phyloP scores from a whole-genome alignment of 768 basidiomycete species.

The Lepiota brunneoincarnata region DNA sequence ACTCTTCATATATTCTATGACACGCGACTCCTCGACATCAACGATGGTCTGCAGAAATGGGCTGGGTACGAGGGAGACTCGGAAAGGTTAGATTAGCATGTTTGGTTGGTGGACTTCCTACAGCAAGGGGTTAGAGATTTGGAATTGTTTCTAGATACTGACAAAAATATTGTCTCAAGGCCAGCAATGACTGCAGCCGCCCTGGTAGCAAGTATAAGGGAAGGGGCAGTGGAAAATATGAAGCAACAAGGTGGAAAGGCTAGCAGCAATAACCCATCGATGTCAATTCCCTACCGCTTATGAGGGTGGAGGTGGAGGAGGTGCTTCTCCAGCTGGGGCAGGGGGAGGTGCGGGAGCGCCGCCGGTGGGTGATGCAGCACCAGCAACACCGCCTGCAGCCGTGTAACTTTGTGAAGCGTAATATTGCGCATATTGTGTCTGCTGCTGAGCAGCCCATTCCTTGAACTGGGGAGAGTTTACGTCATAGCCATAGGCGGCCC shows the following conservation, averaged over 20 bases:
- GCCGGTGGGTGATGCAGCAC: constrained; percentile 1
- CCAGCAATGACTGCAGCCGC: no score
- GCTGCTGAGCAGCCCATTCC: constrained; percentile 66
- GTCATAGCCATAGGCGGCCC: constrained; percentile 79
- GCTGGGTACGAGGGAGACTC: constrained; percentile 59
- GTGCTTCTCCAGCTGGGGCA: background rate
- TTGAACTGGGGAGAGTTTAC: constrained; percentile 75
- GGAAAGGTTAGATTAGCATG: constrained; percentile 19
- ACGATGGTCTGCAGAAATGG: constrained; percentile 62
- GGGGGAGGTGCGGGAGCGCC: background rate
- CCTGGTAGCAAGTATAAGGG: no score
- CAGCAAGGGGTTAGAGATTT: no score
- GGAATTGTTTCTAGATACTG: no score
- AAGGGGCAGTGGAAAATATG: no score
- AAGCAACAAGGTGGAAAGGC: background rate
- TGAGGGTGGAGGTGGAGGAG: constrained; percentile 8
- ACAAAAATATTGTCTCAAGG: no score
- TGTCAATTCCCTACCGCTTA: background rate
- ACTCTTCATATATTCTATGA: constrained; percentile 68
- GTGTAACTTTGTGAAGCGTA: constrained; percentile 42
- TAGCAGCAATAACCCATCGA: background rate
- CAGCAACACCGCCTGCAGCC: background rate
- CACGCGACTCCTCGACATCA: constrained; percentile 55
- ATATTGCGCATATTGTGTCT: constrained; percentile 63
- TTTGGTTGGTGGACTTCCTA: no score